Evolutionary conservation across 768 basidiomycete genomes (phyloP), one percentile per base, ranked within the genome.

Genomic region (Russula virescens): DNA sequence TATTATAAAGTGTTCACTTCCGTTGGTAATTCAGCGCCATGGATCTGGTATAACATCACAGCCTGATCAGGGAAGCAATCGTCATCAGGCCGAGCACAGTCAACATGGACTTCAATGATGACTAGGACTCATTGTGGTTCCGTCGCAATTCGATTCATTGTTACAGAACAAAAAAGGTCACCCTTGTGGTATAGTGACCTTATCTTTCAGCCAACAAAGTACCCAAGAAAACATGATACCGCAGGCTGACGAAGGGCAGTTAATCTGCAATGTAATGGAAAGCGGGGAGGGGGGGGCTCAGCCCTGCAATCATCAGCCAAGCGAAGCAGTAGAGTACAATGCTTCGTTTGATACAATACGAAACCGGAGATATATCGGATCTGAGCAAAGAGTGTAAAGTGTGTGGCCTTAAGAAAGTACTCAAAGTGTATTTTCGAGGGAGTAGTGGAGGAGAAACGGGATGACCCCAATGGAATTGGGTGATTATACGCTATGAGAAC

Each of bases 401-500:
- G 21, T 13, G 47, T n/a, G 25, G 28, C 16, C 31, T 45, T 52
- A 49, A 21, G 25, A 13, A n/a, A 25, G 45, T 18, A 18, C 26
- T 58, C 14, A 28, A 35, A 18, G 46, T 16, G 23, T 3, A 31
- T 35, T 38, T 51, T 58, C 50, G 58, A 25, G 13, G 5, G 45
- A 18, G 21, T 11, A 34, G 19, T 13, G 43, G 47, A 21, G 8
- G 19, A 9, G 26, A 25, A 7, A 19, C 21, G 28, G 28, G 51
- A 19, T 25, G 25, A 18, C 18, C 19, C 9, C 7, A 23, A 16
- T 11, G n/a, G 34, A 46, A 42, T 23, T n/a, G n/a, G n/a, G n/a
- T n/a, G n/a, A 42, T 45, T 51, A 63, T 7, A 58, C 58, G 47
- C 52, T 63, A 13, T 58, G 62, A 54, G 62, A 49, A 21, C 62